Base-by-base conservation (phyloP, 176 grass and related monocot genomes). In the Areca catechu region DNA sequence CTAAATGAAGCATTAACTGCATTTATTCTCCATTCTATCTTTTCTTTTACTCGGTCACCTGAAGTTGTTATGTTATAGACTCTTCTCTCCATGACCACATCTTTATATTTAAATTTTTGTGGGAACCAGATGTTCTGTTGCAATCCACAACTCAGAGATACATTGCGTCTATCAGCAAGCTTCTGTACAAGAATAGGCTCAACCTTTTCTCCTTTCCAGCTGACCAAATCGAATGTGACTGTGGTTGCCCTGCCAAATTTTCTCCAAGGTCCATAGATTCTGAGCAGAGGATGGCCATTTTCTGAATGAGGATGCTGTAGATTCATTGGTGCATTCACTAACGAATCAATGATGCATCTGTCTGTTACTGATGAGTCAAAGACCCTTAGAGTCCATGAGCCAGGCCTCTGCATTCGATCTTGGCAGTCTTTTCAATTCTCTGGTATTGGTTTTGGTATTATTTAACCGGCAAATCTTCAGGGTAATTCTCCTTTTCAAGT, bases 141-240 rank as follows among this genome's bases (percentile, higher is more conserved):
- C n/a, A n/a, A 89, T 2, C 85, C 90, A 53, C 76, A 80, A 74
- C 81, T 73, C 57, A 95, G 79, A 24, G 90, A 86, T 66, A 95
- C 89, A 74, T 89, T 48, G 77, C 84, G 78, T 57, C 90, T 81
- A 57, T 86, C 90, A 58, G 85, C 90, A 49, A 95, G 86, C 77
- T 89, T 95, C 72, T 95, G 90, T 60, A 95, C 86, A 17, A 89
- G 68, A 20, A 34, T 24, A 56, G 90, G 86, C 60, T 84, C 77
- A 4, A 95, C 68, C 51, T 80, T 85, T 71, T 89, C 86, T 20
- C 86, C 82, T 59, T 83, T 90, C 90, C 86, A 90, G n/a, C n/a
- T n/a, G n/a, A n/a, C n/a, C n/a, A n/a, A n/a, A n/a, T n/a, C 86
- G 77, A 95, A 95, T 53, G 90, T 85, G 56, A 95, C 61, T 66